These are phyloP conservation scores for Strobilomyces dryophilus DNA, from an alignment of 768 basidiomycete species.

Conservation along the genomic window DNA sequence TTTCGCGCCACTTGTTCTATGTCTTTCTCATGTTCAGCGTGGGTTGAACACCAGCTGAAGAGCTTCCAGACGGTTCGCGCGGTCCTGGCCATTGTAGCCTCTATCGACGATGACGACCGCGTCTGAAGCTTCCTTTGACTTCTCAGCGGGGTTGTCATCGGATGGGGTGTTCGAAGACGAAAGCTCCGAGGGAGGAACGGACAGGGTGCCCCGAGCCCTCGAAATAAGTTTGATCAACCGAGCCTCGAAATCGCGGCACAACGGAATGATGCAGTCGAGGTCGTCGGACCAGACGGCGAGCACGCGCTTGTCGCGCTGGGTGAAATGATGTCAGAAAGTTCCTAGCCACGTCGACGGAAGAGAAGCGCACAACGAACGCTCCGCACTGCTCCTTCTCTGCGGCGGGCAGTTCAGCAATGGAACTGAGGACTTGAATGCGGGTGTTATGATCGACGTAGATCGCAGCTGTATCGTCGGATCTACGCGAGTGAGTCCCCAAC, in stretches of 20 bases:
- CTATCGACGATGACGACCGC: slow-evolving; percentile 7
- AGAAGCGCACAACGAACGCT: slow-evolving; percentile 66
- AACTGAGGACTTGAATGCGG: slow-evolving; percentile 81
- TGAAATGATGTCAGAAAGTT: slow-evolving; percentile 2
- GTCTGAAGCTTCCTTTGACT: slow-evolving; percentile 27
- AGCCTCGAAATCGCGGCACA: slow-evolving; percentile 67
- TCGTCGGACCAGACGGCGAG: slow-evolving; percentile 84
- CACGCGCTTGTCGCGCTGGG: slow-evolving; percentile 76
- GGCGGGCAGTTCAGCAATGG: slow-evolving; percentile 58
- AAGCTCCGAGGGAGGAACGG: slow-evolving; percentile 33
- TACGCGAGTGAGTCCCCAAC: slow-evolving; percentile 24
- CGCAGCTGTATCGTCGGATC: slow-evolving; percentile 55
- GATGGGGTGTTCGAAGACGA: slow-evolving; percentile 50
- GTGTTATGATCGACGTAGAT: slow-evolving; percentile 77
- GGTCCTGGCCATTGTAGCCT: not conserved
- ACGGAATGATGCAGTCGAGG: slow-evolving; percentile 72
- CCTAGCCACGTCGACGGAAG: slow-evolving; percentile 7
- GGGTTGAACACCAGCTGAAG: slow-evolving; percentile 46
- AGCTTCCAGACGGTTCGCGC: slow-evolving; percentile 19
- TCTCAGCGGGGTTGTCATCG: slow-evolving; percentile 53
- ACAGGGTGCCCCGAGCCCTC: slow-evolving; percentile 42
- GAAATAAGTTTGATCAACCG: slow-evolving; percentile 82
- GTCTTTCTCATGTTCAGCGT: slow-evolving; percentile 38
- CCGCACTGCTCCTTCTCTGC: slow-evolving; percentile 92
- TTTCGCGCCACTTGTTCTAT: slow-evolving; percentile 45